Evolutionary conservation across 2,329 filamentous ascomycete genomes (phyloP).

Genomic region (Ceratocystis cacaofunesta): DNA sequence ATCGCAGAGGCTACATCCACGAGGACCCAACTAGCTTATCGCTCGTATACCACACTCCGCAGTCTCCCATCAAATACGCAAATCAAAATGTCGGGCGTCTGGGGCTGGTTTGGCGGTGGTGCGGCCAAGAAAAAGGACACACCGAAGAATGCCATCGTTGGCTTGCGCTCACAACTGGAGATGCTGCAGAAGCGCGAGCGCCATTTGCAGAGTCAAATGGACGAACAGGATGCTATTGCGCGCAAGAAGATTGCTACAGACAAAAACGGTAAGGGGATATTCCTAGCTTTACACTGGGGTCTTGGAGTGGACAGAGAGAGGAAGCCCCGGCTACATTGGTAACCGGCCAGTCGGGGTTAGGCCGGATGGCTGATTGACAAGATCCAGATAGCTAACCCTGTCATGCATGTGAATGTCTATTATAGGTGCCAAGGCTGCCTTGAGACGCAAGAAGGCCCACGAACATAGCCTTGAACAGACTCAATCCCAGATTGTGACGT

Average conservation of each 20-base stretch:
- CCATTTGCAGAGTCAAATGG: constrained; percentile 81
- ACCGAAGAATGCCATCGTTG: constrained; percentile 91
- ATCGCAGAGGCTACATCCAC: background rate
- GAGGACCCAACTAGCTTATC: background rate
- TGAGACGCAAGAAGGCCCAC: constrained; percentile 87
- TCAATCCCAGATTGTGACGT: constrained; percentile 70
- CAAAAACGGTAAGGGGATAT: constrained; percentile 59
- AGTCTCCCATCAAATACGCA: background rate
- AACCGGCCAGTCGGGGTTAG: background rate
- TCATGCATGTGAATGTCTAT: background rate
- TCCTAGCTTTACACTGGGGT: too few species aligned
- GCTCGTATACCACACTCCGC: background rate
- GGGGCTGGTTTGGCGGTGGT: constrained; percentile 85
- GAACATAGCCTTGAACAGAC: constrained; percentile 89
- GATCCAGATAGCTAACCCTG: background rate
- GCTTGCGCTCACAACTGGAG: constrained; percentile 74
- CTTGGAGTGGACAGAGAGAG: too few species aligned
- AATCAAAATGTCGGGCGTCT: constrained; percentile 23
- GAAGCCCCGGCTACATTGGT: background rate
- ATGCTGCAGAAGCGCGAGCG: constrained; percentile 96
- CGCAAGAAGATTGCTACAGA: constrained; percentile 79
- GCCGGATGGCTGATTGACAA: background rate
- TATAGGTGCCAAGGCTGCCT: constrained; percentile 73
- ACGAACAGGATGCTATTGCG: constrained; percentile 77
- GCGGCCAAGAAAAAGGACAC: constrained; percentile 78